phyloP scores from a whole-genome alignment of 1,284 basidiomycete genomes.

The Chalciporus sp. region DNA sequence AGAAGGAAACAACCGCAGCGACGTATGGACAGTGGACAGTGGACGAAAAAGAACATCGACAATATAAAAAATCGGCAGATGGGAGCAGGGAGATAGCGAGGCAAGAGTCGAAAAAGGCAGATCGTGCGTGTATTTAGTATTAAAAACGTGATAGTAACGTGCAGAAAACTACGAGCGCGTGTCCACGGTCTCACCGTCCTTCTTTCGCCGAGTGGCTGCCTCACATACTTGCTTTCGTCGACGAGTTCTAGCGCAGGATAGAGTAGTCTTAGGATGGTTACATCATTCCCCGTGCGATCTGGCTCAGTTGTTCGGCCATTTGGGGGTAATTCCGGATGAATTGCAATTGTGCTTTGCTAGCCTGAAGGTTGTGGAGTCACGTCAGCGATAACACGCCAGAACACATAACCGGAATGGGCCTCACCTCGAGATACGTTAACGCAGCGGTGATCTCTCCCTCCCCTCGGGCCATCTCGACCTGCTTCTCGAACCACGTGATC shows the following conservation, averaged over 20 bases:
- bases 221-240: constrained; percentile 14
- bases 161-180: not conserved
- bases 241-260: not conserved
- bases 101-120: constrained; percentile 1
- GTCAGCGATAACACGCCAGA: constrained; percentile 3
- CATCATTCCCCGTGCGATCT: constrained; percentile 50
- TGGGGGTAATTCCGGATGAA: constrained; percentile 85
- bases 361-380: constrained; percentile 44
- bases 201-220: constrained; percentile 13
- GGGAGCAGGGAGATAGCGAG: not conserved
- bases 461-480: constrained; percentile 86
- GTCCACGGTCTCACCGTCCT: constrained; percentile 7
- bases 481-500: constrained; percentile 85
- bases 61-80: not conserved
- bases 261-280: constrained; percentile 14
- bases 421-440: constrained; percentile 83
- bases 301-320: constrained; percentile 66
- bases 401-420: constrained; percentile 22
- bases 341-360: constrained; percentile 77
- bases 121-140: not conserved
- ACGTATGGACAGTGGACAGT: not conserved
- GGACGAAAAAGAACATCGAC: not conserved
- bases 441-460: constrained; percentile 91
- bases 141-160: constrained; percentile 15
- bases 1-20: not conserved